Percentiles rank a stretch among this genome's conserved stretches.
phyloP scores from a whole-genome alignment of 345 rosid genomes.

The Camelina sativa region DNA sequence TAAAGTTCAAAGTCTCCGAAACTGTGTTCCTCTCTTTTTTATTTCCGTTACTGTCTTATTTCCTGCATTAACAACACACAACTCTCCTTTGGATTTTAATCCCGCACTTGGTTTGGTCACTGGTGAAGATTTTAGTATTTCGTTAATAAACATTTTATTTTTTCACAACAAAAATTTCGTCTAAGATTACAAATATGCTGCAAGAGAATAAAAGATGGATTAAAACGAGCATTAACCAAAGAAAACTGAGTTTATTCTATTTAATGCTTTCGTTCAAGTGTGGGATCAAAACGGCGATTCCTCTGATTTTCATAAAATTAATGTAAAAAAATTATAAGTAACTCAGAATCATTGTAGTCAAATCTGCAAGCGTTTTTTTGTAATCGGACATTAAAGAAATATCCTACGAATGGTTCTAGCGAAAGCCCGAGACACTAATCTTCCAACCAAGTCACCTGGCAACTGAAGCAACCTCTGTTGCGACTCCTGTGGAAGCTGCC shows the following conservation, averaged over 20 bases:
- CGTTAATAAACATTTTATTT: conserved; percentile 1
- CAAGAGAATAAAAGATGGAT: neutral
- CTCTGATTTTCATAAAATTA: neutral
- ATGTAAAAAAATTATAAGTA: too few species aligned
- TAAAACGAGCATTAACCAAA: neutral
- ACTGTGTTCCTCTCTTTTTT: neutral
- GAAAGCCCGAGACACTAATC: too few species aligned
- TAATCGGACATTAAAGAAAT: too few species aligned
- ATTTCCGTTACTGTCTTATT: neutral
- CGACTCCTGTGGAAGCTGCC: too few species aligned
- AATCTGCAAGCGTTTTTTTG: too few species aligned
- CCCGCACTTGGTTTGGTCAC: conserved; percentile 17
- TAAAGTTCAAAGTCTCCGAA: conserved; percentile 13
- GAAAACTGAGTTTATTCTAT: neutral
- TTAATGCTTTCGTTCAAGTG: neutral
- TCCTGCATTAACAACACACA: conserved; percentile 4
- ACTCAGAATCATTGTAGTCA: too few species aligned
- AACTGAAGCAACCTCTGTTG: too few species aligned
- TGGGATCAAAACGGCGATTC: neutral
- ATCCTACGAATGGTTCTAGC: too few species aligned
- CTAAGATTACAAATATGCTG: neutral
- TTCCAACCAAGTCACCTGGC: too few species aligned
- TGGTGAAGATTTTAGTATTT: conserved; percentile 18
- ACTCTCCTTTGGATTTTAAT: conserved; percentile 5
- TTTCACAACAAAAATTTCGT: neutral